Evolutionary conservation across 768 basidiomycete species (phyloP).

Genomic region (Hemileccinum impolitum): DNA sequence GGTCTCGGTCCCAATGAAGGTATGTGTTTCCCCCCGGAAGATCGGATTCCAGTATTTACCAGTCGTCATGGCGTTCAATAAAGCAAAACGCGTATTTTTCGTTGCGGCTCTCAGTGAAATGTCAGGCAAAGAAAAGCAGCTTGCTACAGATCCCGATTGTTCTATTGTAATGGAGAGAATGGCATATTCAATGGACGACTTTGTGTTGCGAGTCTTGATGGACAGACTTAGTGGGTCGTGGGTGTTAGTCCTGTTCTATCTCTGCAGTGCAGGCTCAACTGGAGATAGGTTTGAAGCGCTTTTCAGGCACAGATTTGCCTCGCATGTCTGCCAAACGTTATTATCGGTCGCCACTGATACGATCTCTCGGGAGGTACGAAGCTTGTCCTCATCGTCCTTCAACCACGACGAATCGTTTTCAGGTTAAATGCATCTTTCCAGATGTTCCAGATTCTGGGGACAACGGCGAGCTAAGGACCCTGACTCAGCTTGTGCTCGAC

Average conservation of each 20-base stretch:
- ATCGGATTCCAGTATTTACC: neutral
- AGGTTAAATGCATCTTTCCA: constrained; percentile 58
- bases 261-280: constrained; percentile 5
- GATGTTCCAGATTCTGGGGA: constrained; percentile 43
- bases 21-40: constrained; percentile 27
- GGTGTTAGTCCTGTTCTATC: constrained; percentile 34
- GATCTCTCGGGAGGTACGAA: constrained; percentile 61
- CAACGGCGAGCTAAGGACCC: constrained; percentile 62
- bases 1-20: constrained; percentile 72
- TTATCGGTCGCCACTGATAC: constrained; percentile 65
- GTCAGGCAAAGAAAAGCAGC: constrained; percentile 81
- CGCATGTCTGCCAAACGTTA: constrained; percentile 93
- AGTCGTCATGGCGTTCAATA: neutral
- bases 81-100: constrained; percentile 76
- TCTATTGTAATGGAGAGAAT: constrained; percentile 88
- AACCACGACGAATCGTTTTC: neutral
- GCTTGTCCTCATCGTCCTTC: neutral
- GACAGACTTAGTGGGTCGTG: constrained; percentile 88
- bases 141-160: constrained; percentile 93
- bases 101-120: constrained; percentile 82
- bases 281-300: constrained; percentile 56
- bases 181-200: constrained; percentile 92
- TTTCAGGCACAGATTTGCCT: constrained; percentile 82
- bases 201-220: constrained; percentile 85
- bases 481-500: constrained; percentile 62